Base-by-base conservation (phyloP, 805 yeast genomes). In the Yamadazyma laniorum region DNA sequence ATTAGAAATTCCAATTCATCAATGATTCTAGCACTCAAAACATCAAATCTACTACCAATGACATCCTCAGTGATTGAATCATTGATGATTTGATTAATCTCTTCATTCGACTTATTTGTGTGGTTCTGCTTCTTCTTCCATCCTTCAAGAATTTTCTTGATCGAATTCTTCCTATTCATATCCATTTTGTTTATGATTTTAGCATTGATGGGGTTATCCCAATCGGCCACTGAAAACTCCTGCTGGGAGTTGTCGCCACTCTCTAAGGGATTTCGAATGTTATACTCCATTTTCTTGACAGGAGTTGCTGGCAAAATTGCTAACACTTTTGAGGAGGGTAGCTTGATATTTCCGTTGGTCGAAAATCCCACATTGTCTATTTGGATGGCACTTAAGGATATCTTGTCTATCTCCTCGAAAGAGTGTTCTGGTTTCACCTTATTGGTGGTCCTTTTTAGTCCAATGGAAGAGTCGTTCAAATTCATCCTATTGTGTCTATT, bases 11-110 rank as follows among this genome's bases (percentile, higher is more conserved):
- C 84, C 32, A 82, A 73, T 53, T 85, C 90, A 47, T 79, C 83
- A 18, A 82, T 72, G 2, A 85, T 79, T 52, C 88, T 66, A 2
- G 87, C 87, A 56, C 87, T 79, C 40, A 85, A 58, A 6, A 81
- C 63, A 57, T 84, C 91, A 42, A 79, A 70, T 47, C 79, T 72
- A 14, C 48, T 46, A 9, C 61, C 65, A 25, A 59, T 51, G 11
- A 32, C 17, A 15, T 32, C 34, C 12, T 40, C 54, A 17, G 45
- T 40, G 4, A 52, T 44, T 2, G 55, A 48, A 34, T 48, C 47
- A 11, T 48, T 44, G n/a, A 50, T 43, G 15, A 48, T 30, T 15
- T 42, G 44, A 25, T 51, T 46, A 28, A 43, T 33, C 22, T 48
- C 39, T 25, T 56, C 58, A 7, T 33, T 37, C 3, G 47, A 42